phyloP scores from a whole-genome alignment of 1,284 basidiomycete genomes.

The Ustilago hordei region DNA sequence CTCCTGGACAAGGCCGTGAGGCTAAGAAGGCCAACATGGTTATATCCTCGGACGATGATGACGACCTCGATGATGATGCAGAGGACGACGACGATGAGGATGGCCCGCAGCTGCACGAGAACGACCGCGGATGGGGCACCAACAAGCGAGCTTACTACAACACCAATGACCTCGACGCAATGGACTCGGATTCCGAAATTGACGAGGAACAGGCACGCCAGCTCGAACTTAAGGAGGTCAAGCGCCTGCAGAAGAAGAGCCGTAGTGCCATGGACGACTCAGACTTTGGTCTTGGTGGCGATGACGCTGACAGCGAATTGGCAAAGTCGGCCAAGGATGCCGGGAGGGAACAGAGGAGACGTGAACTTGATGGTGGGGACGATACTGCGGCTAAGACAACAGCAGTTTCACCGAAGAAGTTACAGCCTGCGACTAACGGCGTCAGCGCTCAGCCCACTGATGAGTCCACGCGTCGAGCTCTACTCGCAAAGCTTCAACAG shows the following conservation, averaged over 20 bases:
- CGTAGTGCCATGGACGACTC: slow-evolving; percentile 80
- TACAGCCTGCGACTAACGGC: neutral
- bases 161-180: slow-evolving; percentile 61
- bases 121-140: slow-evolving; percentile 73
- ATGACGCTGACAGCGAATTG: slow-evolving; percentile 50
- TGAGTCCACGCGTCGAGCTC: slow-evolving; percentile 60
- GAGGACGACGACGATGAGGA: slow-evolving; percentile 76
- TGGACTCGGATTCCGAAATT: slow-evolving; percentile 67
- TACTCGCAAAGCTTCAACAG: slow-evolving; percentile 81
- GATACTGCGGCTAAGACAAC: neutral
- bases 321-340: slow-evolving; percentile 54
- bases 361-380: slow-evolving; percentile 53
- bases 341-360: slow-evolving; percentile 53
- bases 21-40: slow-evolving; percentile 37
- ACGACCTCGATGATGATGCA: slow-evolving; percentile 72
- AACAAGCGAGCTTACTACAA: slow-evolving; percentile 68
- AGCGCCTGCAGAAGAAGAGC: slow-evolving; percentile 80
- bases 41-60: slow-evolving; percentile 51
- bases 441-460: neutral
- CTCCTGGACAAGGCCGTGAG: slow-evolving; percentile 14
- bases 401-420: slow-evolving; percentile 4
- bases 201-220: slow-evolving; percentile 71
- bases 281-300: slow-evolving; percentile 86
- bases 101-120: slow-evolving; percentile 39
- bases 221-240: slow-evolving; percentile 88